Base-by-base conservation (phyloP, 163 green algal genomes). In the Scenedesmus sp. region DNA sequence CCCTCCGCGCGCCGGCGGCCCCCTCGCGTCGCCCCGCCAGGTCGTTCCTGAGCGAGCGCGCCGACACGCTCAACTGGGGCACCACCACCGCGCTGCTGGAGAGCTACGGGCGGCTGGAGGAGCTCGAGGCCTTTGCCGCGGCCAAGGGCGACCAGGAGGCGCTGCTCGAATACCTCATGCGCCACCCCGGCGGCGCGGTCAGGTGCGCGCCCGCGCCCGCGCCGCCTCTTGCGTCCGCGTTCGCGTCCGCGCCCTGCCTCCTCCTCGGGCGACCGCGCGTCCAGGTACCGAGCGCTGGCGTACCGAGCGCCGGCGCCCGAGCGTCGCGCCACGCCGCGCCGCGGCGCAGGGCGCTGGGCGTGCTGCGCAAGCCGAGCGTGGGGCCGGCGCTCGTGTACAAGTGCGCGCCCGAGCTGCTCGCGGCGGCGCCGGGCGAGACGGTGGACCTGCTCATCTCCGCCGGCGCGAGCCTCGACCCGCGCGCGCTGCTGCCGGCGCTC, bases 91-190 rank as follows among this genome's bases (percentile, higher is more conserved):
- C 75, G 0, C 83, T 98, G 75, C 88, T 98, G 67, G 86, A 87
- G 1, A 83, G 79, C 13, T 96, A 97, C 73, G 93, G 94, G 17
- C 89, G 93, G 7, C 15, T 94, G 83, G 91, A 96, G 14, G 94
- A 97, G 63, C 88, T 98, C 29, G 78, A 93, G 80, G 70, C 87
- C 14, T 97, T 89, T 77, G 94, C 92, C 1, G 82, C 77, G 10
- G 87, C 88, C 31, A 81, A 89, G 3, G 87, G 90, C 13, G 92
- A 97, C 83, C 80, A 95, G 42, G 95, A 98, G 77, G 85, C 87
- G 0, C 86, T 98, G 44, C 70, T 98, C 63, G 90, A 97, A 75
- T 84, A 93, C 73, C 84, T 98, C 69, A 84, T 98, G 75, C 77
- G 88, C 60, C 76, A 81, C 34, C 83, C 86, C 14, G 60, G 3